Percentiles rank a stretch among this genome's conserved stretches.
phyloP scores from a whole-genome alignment of 2,329 filamentous ascomycete genomes.

The Microdochium nivale region DNA sequence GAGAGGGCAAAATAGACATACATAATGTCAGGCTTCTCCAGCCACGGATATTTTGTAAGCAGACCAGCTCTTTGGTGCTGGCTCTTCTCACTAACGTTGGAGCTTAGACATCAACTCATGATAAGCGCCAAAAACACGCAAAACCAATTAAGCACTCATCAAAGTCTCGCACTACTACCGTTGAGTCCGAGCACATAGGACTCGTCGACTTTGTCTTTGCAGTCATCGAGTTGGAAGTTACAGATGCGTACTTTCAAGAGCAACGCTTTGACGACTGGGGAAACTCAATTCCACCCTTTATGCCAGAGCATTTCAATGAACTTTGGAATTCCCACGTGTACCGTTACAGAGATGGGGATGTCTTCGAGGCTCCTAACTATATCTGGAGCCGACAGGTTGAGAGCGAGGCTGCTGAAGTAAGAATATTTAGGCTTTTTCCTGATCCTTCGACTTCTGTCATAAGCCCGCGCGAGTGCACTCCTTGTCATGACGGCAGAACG shows the following conservation, averaged over 20 bases:
- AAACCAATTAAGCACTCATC: background rate
- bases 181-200: background rate
- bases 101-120: background rate
- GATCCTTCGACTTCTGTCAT: background rate
- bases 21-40: too few relatives aligned
- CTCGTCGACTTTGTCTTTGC: slow-evolving; percentile 1
- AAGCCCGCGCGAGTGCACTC: background rate
- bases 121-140: background rate
- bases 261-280: background rate
- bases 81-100: background rate
- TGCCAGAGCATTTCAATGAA: background rate
- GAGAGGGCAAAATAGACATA: too few relatives aligned
- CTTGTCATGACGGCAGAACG: background rate
- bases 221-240: background rate
- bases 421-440: background rate
- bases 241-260: background rate
- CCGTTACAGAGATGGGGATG: background rate
- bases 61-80: too few relatives aligned
- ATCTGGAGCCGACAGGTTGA: background rate
- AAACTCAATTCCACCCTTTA: background rate
- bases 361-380: background rate
- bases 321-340: background rate
- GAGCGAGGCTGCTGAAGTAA: background rate
- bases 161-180: background rate
- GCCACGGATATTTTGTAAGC: too few relatives aligned